Evolutionary conservation across 345 rosid species (phyloP).

Genomic region (Arabis alpina): DNA sequence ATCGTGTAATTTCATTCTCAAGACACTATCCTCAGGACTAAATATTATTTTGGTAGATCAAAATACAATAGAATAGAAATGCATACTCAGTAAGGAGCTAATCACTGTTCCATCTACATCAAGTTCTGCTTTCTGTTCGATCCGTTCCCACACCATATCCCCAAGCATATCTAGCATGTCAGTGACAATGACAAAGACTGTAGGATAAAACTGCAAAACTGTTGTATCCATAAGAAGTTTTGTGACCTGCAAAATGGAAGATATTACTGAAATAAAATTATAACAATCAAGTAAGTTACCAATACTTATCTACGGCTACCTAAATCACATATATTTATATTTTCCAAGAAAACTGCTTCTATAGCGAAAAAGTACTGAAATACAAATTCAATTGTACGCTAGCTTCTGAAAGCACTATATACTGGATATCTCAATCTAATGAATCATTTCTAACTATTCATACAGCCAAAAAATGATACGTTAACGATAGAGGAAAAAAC

Average conservation of each 20-base stretch:
- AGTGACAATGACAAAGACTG: slow-evolving; percentile 78
- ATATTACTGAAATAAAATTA: not conserved
- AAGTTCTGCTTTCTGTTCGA: slow-evolving; percentile 79
- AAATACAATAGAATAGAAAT: slow-evolving; percentile 14
- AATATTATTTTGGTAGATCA: slow-evolving; percentile 7
- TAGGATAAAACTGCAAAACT: slow-evolving; percentile 87
- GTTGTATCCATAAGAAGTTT: slow-evolving; percentile 93
- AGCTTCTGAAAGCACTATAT: not conserved
- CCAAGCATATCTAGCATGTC: slow-evolving; percentile 91
- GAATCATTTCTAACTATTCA: not conserved
- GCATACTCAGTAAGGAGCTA: slow-evolving; percentile 63
- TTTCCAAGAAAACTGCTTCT: not conserved
- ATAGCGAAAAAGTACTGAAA: not conserved
- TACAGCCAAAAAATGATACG: not conserved
- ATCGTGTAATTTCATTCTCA: not conserved
- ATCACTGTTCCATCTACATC: slow-evolving; percentile 62
- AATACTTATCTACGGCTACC: not conserved
- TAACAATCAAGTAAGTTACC: slow-evolving; percentile 1
- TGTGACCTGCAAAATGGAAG: slow-evolving; percentile 64
- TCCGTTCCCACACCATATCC: slow-evolving; percentile 90
- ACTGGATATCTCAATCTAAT: not conserved
- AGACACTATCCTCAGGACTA: not conserved
- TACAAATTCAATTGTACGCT: not conserved
- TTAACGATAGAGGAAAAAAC: slow-evolving; percentile 25
- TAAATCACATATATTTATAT: not conserved